Evolutionary conservation across 2,329 filamentous ascomycete genomes (phyloP).

Genomic region (Colletotrichum lupini): DNA sequence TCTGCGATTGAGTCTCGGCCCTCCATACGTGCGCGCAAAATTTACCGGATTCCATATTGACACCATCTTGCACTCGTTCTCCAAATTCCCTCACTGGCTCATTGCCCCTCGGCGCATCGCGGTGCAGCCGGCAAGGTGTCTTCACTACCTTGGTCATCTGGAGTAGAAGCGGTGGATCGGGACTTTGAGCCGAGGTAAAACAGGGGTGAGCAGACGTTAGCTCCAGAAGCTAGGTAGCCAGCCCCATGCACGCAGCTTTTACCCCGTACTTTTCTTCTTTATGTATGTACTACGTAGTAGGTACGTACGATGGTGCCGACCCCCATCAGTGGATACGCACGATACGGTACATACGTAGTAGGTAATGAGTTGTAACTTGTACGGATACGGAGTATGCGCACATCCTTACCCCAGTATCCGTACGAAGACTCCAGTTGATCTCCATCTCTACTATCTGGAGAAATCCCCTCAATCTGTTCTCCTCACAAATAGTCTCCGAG

Average conservation of each 20-base stretch:
- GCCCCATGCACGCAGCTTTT: background rate
- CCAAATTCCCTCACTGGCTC: background rate
- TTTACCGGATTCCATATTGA: background rate
- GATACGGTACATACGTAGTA: no score
- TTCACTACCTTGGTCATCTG: background rate
- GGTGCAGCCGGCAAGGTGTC: conserved; percentile 1
- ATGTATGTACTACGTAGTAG: no score
- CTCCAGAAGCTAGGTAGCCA: background rate
- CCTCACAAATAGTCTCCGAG: background rate
- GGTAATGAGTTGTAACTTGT: no score
- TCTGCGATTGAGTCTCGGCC: background rate
- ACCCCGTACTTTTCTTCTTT: background rate
- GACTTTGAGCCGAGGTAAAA: conserved; percentile 29
- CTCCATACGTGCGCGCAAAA: background rate
- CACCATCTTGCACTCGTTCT: background rate
- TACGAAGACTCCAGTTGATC: no score
- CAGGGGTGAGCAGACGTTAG: background rate
- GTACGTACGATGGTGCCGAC: background rate
- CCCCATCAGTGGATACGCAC: background rate
- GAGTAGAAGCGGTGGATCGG: background rate
- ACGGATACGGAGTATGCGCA: no score
- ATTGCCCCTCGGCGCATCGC: conserved; percentile 13
- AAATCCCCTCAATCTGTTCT: background rate
- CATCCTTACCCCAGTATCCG: no score
- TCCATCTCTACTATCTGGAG: no score